Conservation (phyloP, 163 green algal genomes). For the Picocystis sp. region DNA sequence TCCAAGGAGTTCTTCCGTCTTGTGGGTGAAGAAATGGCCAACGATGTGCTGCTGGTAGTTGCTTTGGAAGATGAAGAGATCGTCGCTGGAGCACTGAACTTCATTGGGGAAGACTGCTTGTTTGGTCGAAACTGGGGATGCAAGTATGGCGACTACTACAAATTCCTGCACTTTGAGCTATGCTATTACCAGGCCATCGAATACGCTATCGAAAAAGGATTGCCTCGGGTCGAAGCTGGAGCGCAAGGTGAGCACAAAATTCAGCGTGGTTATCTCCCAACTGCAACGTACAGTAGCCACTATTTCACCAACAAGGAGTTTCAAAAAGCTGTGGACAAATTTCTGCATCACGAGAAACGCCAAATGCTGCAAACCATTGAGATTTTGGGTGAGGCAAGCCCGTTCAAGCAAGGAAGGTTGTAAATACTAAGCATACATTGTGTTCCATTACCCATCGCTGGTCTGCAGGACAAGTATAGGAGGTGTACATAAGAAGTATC, state of each 20-base stretch:
- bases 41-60: constrained; percentile 61
- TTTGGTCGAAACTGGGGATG: constrained; percentile 76
- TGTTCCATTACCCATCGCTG: too few species aligned
- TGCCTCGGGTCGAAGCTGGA: constrained; percentile 64
- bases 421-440: too few species aligned
- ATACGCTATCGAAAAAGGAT: constrained; percentile 44
- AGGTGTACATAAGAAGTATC: too few species aligned
- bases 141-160: constrained; percentile 18
- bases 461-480: too few species aligned
- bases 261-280: constrained; percentile 52
- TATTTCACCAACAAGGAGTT: constrained; percentile 32
- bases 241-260: constrained; percentile 82
- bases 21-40: constrained; percentile 29
- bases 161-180: constrained; percentile 75
- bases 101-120: constrained; percentile 51
- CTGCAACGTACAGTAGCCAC: constrained; percentile 35
- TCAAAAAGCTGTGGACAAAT: constrained; percentile 15
- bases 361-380: constrained; percentile 12
- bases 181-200: constrained; percentile 86
- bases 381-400: constrained; percentile 1
- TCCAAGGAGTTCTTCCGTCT: constrained; percentile 65
- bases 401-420: too few species aligned
- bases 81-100: constrained; percentile 67
- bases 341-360: constrained; percentile 15
- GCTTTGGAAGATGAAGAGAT: constrained; percentile 32